Evolutionary conservation across 2,329 filamentous ascomycete genomes (phyloP), one percentile per base, ranked within the genome.

Genomic region (Aspergillus sp.): DNA sequence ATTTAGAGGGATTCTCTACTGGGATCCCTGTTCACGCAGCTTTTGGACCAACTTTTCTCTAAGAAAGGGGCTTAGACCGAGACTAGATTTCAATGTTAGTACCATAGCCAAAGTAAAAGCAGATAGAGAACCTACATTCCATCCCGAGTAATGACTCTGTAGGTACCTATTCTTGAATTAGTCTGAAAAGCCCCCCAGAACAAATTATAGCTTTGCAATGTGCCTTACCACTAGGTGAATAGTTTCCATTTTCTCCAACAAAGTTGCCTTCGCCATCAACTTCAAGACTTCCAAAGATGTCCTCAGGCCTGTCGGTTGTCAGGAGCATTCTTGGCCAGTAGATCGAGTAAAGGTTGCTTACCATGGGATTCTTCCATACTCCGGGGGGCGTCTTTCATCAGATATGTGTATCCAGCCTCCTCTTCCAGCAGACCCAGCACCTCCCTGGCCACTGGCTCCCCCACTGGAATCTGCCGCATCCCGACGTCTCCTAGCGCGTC

Each of bases 321-420:
- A 56, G 50, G 31, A 27, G 13, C 12, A n/a, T 7, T 30, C 5
- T 27, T 2, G 10, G 11, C 9, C 4, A 4, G 19, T 13, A 31
- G 19, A 19, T 19, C 19, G 19, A 4, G 19, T 4, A 4, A 19
- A 4, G 19, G 19, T 7, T 5, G 10, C 54, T 40, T 60, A 70
- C 75, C 75, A 81, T 40, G 81, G 77, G 48, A 83, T 82, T n/a
- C 81, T 61, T 1, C 81, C 81, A 61, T 73, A 84, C 47, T 84
- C 81, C 3, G 81, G 80, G 31, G 80, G 78, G 47, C 77, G 74
- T 47, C 81, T 66, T 56, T 63, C 61, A 54, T 84, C 81, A 32
- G 75, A 81, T n/a, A 84, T 70, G 56, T 84, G 81, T 33, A 84
- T 77, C 66, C 75, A 82, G 1, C 81, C 81, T 13, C 80, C 80